Evolutionary conservation across 768 basidiomycete genomes (phyloP).

Genomic region (Tremella yokohamensis): DNA sequence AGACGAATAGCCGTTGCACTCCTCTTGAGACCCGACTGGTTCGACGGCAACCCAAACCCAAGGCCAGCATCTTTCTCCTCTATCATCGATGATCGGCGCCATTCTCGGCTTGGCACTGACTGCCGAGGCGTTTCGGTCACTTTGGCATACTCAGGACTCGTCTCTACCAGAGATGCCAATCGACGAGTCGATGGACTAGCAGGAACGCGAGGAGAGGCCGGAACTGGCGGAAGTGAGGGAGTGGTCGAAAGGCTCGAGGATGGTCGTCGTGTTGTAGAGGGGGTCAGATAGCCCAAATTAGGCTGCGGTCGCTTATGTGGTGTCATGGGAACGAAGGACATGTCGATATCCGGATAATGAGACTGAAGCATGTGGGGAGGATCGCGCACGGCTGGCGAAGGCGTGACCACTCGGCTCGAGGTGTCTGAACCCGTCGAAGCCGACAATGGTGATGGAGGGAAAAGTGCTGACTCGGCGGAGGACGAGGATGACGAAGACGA

Average conservation of each 20-base stretch:
- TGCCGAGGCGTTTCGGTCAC: neutral
- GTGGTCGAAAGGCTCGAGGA: slow-evolving; percentile 21
- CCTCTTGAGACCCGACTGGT: slow-evolving; percentile 8
- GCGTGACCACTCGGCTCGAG: slow-evolving; percentile 21
- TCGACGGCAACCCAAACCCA: slow-evolving; percentile 13
- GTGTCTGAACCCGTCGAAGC: slow-evolving; percentile 15
- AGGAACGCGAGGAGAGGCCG: slow-evolving; percentile 25
- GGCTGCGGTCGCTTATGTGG: slow-evolving; percentile 36
- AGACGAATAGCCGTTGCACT: slow-evolving; percentile 15
- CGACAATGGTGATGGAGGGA: slow-evolving; percentile 36
- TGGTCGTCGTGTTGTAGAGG: slow-evolving; percentile 23
- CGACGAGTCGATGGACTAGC: slow-evolving; percentile 6
- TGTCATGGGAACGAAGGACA: slow-evolving; percentile 42
- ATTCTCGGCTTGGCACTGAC: neutral
- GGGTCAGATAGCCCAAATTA: slow-evolving; percentile 38
- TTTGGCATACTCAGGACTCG: neutral
- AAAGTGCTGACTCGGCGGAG: slow-evolving; percentile 26
- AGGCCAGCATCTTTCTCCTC: slow-evolving; percentile 12
- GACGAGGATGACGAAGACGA: slow-evolving; percentile 25
- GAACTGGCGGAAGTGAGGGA: slow-evolving; percentile 27
- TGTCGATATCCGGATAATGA: slow-evolving; percentile 22
- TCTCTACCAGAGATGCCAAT: neutral
- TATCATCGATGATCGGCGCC: neutral
- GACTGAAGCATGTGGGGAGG: neutral
- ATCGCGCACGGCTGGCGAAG: neutral